phyloP scores from a whole-genome alignment of 441 rosid species.

The Biscutella laevigata region DNA sequence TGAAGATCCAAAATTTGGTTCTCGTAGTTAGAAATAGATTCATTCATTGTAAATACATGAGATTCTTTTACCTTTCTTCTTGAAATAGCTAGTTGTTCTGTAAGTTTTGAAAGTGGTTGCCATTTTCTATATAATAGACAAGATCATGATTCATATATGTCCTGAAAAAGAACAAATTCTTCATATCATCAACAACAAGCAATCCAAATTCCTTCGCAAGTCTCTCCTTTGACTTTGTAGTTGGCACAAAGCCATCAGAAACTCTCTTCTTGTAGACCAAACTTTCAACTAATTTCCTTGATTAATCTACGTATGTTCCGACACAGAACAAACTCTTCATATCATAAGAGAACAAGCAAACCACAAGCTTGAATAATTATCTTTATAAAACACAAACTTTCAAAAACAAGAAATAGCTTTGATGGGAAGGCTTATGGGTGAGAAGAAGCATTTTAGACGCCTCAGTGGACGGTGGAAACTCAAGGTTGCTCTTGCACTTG shows the following conservation, averaged over 20 bases:
- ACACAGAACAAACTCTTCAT: no score
- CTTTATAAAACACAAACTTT: not conserved
- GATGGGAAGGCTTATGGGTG: not conserved
- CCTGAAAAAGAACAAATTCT: no score
- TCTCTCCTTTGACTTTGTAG: no score
- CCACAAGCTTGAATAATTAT: not conserved
- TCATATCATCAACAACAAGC: no score
- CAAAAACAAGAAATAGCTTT: not conserved
- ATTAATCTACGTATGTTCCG: no score
- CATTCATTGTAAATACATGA: not conserved
- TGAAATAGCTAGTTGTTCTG: slow-evolving; percentile 10
- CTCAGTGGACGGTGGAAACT: not conserved
- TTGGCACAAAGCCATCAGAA: no score
- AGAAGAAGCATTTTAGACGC: not conserved
- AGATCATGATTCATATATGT: not conserved
- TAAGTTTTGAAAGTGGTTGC: not conserved
- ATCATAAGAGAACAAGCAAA: no score
- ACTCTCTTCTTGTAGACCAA: no score
- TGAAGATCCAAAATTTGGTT: not conserved
- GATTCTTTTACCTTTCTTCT: not conserved
- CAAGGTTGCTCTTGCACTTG: not conserved
- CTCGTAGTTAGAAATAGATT: not conserved
- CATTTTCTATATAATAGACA: not conserved
- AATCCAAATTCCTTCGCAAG: no score
- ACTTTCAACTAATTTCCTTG: no score